Percentiles rank a stretch among this genome's conserved stretches.
These are phyloP conservation scores for Verticillium tricorpus DNA, from an alignment of 2,329 filamentous ascomycete species.

Conservation along the genomic window DNA sequence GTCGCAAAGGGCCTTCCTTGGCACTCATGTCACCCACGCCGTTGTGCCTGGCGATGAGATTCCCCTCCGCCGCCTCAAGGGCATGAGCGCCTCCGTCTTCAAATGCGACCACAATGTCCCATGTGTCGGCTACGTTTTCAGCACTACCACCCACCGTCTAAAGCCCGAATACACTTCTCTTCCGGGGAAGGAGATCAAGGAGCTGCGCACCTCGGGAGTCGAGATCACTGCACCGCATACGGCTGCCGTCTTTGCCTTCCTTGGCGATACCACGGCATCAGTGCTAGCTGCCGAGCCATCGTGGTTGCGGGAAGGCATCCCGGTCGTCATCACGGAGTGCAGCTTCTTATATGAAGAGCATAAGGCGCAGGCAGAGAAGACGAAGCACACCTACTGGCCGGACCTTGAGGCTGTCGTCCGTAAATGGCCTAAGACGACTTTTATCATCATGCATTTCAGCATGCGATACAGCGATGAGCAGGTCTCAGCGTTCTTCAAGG, in stretches of 20 bases:
- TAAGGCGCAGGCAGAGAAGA: constrained; percentile 35
- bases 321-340: constrained; percentile 45
- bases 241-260: constrained; percentile 39
- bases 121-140: constrained; percentile 43
- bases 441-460: constrained; percentile 44
- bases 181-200: constrained; percentile 29
- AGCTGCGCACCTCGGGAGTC: constrained; percentile 30
- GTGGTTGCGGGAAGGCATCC: constrained; percentile 34
- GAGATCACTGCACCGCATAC: constrained; percentile 34
- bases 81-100: constrained; percentile 36
- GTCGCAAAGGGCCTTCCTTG: constrained; percentile 19
- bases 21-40: constrained; percentile 35
- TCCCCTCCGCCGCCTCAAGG: constrained; percentile 27
- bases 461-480: constrained; percentile 35
- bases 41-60: constrained; percentile 29
- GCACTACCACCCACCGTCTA: constrained; percentile 31
- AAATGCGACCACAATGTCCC: constrained; percentile 42
- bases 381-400: constrained; percentile 42
- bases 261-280: constrained; percentile 40
- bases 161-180: constrained; percentile 30
- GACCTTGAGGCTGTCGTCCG: constrained; percentile 40
- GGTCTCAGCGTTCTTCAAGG: constrained; percentile 34
- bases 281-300: constrained; percentile 31
- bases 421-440: constrained; percentile 36
- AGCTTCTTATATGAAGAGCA: constrained; percentile 41